Evolutionary conservation across 2,329 filamentous ascomycete genomes (phyloP).

Genomic region (Clonostachys sp.): DNA sequence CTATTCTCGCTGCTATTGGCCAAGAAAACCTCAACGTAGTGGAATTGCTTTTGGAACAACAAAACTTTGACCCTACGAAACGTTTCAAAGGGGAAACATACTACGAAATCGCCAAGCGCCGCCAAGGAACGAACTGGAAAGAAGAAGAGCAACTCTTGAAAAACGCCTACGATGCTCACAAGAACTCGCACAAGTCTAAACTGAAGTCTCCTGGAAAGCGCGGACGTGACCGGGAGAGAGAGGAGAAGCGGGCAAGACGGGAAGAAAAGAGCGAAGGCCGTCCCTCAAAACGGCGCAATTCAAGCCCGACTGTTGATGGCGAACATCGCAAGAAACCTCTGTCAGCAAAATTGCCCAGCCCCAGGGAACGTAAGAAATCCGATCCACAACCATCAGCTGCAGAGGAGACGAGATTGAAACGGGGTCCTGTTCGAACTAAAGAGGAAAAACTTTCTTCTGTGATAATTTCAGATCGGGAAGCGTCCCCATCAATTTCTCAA

Average conservation of each 20-base stretch:
- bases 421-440: slow-evolving; percentile 46
- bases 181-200: slow-evolving; percentile 42
- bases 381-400: slow-evolving; percentile 33
- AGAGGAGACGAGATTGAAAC: slow-evolving; percentile 45
- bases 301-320: slow-evolving; percentile 42
- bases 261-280: slow-evolving; percentile 38
- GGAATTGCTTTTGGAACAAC: slow-evolving; percentile 71
- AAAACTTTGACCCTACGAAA: slow-evolving; percentile 76
- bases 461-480: slow-evolving; percentile 47
- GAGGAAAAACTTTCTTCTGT: slow-evolving; percentile 44
- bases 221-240: slow-evolving; percentile 31
- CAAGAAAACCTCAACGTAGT: slow-evolving; percentile 84
- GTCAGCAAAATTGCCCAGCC: slow-evolving; percentile 30
- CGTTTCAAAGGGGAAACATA: slow-evolving; percentile 76
- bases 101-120: slow-evolving; percentile 77
- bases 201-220: slow-evolving; percentile 44
- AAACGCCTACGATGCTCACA: slow-evolving; percentile 64
- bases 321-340: slow-evolving; percentile 37
- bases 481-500: slow-evolving; percentile 38
- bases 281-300: slow-evolving; percentile 37
- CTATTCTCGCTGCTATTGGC: slow-evolving; percentile 91
- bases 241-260: slow-evolving; percentile 35
- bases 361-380: slow-evolving; percentile 43
- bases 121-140: slow-evolving; percentile 84
- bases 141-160: slow-evolving; percentile 81